phyloP scores from a whole-genome alignment of 805 yeast genomes.

The Yarrowia sp. region DNA sequence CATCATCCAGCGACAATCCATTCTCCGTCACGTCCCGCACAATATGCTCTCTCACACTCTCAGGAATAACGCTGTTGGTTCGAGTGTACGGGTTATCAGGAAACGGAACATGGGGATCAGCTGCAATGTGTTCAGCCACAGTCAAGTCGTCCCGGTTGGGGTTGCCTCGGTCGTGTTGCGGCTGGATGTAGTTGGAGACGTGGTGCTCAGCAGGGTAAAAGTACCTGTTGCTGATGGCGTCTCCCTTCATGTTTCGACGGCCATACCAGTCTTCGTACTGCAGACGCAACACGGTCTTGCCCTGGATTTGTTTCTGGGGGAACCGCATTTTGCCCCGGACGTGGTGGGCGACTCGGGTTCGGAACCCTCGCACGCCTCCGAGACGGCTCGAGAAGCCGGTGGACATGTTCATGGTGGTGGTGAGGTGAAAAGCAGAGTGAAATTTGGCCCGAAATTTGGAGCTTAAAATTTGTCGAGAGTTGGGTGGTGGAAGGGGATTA shows the following conservation, averaged over 20 bases:
- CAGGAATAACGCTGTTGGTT: constrained; percentile 62
- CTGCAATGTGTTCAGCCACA: not conserved
- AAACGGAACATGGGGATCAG: constrained; percentile 59
- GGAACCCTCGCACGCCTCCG: constrained; percentile 9
- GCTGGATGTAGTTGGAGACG: constrained; percentile 5
- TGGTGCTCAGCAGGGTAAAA: constrained; percentile 16
- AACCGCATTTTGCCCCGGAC: not conserved
- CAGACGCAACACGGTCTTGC: constrained; percentile 13
- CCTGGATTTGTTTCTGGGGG: constrained; percentile 12
- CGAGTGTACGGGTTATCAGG: constrained; percentile 68
- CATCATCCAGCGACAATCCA: constrained; percentile 63
- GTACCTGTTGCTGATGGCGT: constrained; percentile 13
- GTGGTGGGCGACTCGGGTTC: constrained; percentile 13
- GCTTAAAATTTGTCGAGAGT: not conserved
- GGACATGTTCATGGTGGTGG: not conserved
- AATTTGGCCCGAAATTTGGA: not conserved
- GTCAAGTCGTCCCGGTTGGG: constrained; percentile 17
- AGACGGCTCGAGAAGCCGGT: constrained; percentile 12
- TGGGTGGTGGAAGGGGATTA: not conserved
- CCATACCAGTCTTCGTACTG: constrained; percentile 24
- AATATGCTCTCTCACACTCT: constrained; percentile 59
- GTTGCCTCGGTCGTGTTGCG: not conserved
- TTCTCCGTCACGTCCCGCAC: constrained; percentile 50
- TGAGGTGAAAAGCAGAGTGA: not conserved
- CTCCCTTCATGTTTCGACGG: constrained; percentile 21